Evolutionary conservation across 768 basidiomycete genomes (phyloP).

Genomic region (Pluteus cervinus): DNA sequence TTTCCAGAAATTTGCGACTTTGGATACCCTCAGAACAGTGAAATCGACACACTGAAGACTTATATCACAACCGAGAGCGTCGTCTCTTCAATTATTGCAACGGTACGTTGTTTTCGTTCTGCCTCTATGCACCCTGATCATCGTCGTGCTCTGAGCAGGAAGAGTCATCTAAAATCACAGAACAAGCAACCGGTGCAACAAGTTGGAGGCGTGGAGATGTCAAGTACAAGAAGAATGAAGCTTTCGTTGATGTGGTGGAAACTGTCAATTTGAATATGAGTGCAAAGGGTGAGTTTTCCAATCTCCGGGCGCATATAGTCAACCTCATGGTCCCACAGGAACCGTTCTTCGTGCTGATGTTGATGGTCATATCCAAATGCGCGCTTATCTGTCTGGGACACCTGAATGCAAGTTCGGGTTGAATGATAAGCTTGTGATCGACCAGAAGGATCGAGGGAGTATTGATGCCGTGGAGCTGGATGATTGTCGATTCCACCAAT

Average conservation of each 20-base stretch:
- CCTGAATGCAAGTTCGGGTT: conserved; percentile 99
- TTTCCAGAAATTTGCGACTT: conserved; percentile 89
- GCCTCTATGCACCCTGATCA: too few species aligned
- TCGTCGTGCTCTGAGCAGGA: conserved; percentile 46
- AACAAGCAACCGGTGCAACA: conserved; percentile 93
- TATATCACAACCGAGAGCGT: conserved; percentile 99
- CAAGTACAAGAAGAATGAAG: conserved; percentile 99
- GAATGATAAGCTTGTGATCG: conserved; percentile 96
- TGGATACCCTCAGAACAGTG: conserved; percentile 98
- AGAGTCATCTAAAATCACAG: conserved; percentile 95
- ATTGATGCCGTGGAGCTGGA: conserved; percentile 91
- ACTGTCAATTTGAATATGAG: conserved; percentile 96
- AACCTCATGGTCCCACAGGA: conserved; percentile 36
- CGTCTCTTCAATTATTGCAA: conserved; percentile 76
- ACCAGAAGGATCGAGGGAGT: conserved; percentile 66
- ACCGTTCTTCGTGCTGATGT: conserved; percentile 92
- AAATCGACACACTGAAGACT: conserved; percentile 94
- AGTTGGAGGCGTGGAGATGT: conserved; percentile 95
- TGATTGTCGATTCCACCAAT: conserved; percentile 98
- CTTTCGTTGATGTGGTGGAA: conserved; percentile 99
- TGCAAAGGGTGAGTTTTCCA: conserved; percentile 66
- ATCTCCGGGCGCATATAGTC: not conserved
- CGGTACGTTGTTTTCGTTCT: conserved; percentile 40
- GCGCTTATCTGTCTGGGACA: conserved; percentile 92
- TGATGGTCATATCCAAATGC: conserved; percentile 97